Evolutionary conservation across 2,329 filamentous ascomycete species (phyloP), one percentile per base, ranked within the genome.

Genomic region (Talaromyces islandicus): DNA sequence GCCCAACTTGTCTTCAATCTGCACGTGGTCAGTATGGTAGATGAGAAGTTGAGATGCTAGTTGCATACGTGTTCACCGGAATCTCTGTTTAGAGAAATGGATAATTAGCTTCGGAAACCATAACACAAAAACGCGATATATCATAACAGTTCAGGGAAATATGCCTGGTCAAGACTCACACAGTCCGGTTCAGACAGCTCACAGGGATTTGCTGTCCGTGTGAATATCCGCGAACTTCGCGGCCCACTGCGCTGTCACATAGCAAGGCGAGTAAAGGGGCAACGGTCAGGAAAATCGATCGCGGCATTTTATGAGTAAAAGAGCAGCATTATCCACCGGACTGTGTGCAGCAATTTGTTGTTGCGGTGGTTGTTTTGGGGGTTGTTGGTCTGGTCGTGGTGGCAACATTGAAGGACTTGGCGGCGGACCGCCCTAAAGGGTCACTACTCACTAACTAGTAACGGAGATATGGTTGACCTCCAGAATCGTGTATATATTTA

Each of bases 1-100:
- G 70, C 94, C 88, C 64, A 87, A 82, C 38, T 83, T 81, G 72
- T 95, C 87, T 70, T 91, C 88, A 70, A 97, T 88, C 80, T 79
- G 62, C 14, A 46, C n/a, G 17, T 48, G 41, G 53, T 56, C 24
- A 59, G 57, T 19, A 24, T 25, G 21, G 21, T 7, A 21, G 11
- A 48, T 35, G n/a, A n/a, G 46, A 24, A 61, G 24, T 59, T 60
- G 32, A 52, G 41, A 25, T 27, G 29, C n/a, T 43, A 21, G 54
- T 57, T 61, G 59, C 67, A 66, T 68, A 71, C 69, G 67, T 71
- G 69, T 68, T 71, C 69, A 52, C 69, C 69, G 54, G 69, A 71
- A 56, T 71, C 69, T 64, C 69, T 71, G 56, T 25, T 41, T 38
- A 21, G 24, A 12, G n/a, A 24, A 48, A 35, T 21, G 17, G 5